Conservation (phyloP, 371 early-diverging fungal species). For the Rhizomucor pusillus region DNA sequence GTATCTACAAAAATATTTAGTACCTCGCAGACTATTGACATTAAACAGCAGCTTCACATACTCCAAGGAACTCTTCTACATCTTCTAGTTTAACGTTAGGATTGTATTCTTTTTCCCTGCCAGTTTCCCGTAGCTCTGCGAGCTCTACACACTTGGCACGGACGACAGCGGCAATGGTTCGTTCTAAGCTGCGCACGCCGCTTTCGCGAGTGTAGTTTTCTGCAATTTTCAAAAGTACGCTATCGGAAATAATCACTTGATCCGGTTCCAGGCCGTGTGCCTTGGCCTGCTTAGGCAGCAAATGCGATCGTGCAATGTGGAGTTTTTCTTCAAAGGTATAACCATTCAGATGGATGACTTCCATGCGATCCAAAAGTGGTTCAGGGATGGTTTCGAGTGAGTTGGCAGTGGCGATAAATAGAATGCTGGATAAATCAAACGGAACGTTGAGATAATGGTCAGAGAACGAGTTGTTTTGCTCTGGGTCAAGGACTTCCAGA, state of each 20-base stretch:
- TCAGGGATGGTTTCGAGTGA: conserved; percentile 72
- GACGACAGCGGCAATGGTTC: conserved; percentile 71
- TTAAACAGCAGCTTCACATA: conserved; percentile 8
- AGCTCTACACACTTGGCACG: conserved; percentile 73
- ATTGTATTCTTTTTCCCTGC: conserved; percentile 20
- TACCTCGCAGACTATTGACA: background rate
- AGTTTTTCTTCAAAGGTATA: conserved; percentile 85
- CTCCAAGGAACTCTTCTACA: conserved; percentile 66
- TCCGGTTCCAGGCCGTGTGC: conserved; percentile 58
- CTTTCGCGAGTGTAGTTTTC: conserved; percentile 79
- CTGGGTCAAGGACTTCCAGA: conserved; percentile 86
- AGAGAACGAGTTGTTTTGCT: conserved; percentile 73
- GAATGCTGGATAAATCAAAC: conserved; percentile 74
- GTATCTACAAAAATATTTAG: conserved; percentile 23
- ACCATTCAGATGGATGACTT: conserved; percentile 78
- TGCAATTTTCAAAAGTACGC: conserved; percentile 57
- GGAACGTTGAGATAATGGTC: conserved; percentile 86
- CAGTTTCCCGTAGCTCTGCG: conserved; percentile 35
- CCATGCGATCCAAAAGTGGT: conserved; percentile 87
- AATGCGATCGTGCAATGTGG: conserved; percentile 44
- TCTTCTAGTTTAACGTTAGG: conserved; percentile 31
- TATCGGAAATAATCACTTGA: conserved; percentile 47
- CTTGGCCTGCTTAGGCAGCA: conserved; percentile 66
- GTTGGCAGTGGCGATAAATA: conserved; percentile 91
- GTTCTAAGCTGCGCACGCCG: conserved; percentile 80